Evolutionary conservation across 805 yeast genomes (phyloP).

Genomic region (Starmerella apis): DNA sequence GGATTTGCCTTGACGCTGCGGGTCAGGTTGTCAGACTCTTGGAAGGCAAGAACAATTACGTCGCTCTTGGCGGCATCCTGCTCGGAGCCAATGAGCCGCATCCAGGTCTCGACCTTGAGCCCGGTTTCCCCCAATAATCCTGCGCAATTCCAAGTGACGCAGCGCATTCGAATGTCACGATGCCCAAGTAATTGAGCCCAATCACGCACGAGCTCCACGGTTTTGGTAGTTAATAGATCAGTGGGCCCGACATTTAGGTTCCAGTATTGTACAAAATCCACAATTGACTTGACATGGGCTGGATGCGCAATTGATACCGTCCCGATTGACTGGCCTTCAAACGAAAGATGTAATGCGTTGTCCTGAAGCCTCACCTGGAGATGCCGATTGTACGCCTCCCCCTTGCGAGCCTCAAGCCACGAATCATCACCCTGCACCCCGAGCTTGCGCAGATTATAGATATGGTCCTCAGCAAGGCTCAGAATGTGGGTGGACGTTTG

Average conservation of each 20-base stretch:
- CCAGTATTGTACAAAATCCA: constrained; percentile 21
- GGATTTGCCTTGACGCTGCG: constrained; percentile 31
- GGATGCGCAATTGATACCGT: constrained; percentile 8
- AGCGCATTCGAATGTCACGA: constrained; percentile 25
- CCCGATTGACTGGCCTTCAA: constrained; percentile 23
- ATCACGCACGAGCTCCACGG: constrained; percentile 18
- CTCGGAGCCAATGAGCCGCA: constrained; percentile 22
- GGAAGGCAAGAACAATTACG: constrained; percentile 70
- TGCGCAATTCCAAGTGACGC: constrained; percentile 35
- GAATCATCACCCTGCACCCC: constrained; percentile 20
- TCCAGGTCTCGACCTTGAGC: constrained; percentile 18
- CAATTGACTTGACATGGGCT: constrained; percentile 8
- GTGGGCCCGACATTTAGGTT: constrained; percentile 24
- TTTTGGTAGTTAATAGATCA: constrained; percentile 22
- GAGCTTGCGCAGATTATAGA: constrained; percentile 17
- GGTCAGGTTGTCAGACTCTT: constrained; percentile 49
- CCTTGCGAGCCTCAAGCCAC: constrained; percentile 26
- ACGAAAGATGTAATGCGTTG: constrained; percentile 13
- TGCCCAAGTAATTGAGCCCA: constrained; percentile 15
- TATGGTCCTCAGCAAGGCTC: constrained; percentile 19
- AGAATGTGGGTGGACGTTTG: constrained; percentile 19
- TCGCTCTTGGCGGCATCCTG: constrained; percentile 39
- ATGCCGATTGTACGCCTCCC: constrained; percentile 24
- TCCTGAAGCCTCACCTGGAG: constrained; percentile 12
- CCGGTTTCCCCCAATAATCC: constrained; percentile 16